Evolutionary conservation across 257 asterid genomes (phyloP), one percentile per base, ranked within the genome.

Genomic region (Galeopsis tetrahit): DNA sequence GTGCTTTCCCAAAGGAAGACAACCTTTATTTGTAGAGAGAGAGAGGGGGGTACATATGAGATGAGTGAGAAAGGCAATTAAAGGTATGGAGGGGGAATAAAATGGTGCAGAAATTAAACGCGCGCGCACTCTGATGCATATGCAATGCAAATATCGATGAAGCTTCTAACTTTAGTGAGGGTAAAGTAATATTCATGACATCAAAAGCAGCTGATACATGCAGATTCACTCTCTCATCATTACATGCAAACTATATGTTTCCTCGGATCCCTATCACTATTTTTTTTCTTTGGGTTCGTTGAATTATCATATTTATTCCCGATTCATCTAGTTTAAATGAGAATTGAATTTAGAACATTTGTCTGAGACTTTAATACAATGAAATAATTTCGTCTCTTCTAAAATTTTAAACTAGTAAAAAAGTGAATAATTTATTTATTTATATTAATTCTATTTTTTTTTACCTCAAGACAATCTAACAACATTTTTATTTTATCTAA

Each of bases 131-230:
- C 82, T 79, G 71, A 74, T 77, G 85, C 59, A 68, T n/a, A n/a
- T 71, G 60, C 43, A 39, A 39, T 21, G 61, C 84, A 71, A 33
- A 84, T 36, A 77, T 82, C 83, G 86, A 84, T 80, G 89, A 84
- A 84, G 89, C 86, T 87, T 82, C 89, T 73, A 76, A 64, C 85
- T 83, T 84, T 84, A 74, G 73, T 21, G 9, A 9, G 57, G 10
- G 10, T 70, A 85, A 82, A 77, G 81, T 71, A 9, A 74, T 14
- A 21, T 21, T 21, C 28, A 66, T 43, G 3, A 10, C 67, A n/a
- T 71, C 77, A 66, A 75, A 81, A 75, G 81, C 80, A 51, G 52
- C 52, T 82, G 56, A 49, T n/a, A 21, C 28, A 21, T 21, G 35
- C 61, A 71, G 76, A 82, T 82, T 78, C 83, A 78, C 2, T 35